phyloP scores from a whole-genome alignment of 495 filamentous ascomycete species.

The Daldinia vernicosa region DNA sequence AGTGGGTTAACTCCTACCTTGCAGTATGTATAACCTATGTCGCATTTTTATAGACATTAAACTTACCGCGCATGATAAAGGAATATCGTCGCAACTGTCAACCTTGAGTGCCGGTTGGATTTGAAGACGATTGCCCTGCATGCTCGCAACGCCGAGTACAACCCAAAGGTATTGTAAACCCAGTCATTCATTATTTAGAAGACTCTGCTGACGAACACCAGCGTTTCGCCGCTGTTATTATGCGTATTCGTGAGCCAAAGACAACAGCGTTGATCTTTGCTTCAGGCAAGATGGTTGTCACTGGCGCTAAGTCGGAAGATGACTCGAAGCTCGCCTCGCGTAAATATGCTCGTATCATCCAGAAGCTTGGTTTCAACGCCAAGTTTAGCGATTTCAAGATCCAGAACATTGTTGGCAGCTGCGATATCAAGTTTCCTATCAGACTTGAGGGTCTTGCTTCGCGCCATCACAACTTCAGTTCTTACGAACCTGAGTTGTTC shows the following conservation, averaged over 20 bases:
- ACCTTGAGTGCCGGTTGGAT: conserved; percentile 96
- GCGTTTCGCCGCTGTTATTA: conserved; percentile 99
- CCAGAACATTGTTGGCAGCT: conserved; percentile 98
- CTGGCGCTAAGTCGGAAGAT: conserved; percentile 97
- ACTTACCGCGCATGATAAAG: conserved; percentile 76
- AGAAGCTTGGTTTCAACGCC: conserved; percentile 99
- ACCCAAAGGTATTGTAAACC: conserved; percentile 78
- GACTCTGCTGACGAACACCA: conserved; percentile 61
- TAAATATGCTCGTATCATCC: conserved; percentile 99
- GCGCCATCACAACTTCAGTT: conserved; percentile 99
- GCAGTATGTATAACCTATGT: conserved; percentile 82
- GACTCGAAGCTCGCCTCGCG: conserved; percentile 95
- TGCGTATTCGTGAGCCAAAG: conserved; percentile 99
- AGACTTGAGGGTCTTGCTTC: conserved; percentile 93
- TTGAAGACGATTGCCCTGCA: conserved; percentile 99
- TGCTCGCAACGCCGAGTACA: conserved; percentile 98
- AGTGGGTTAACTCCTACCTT: conserved; percentile 96
- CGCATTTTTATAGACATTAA: conserved; percentile 47
- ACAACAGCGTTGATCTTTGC: conserved; percentile 98
- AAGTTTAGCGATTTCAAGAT: conserved; percentile 99
- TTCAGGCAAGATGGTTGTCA: conserved; percentile 99
- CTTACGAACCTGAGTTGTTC: conserved; percentile 98
- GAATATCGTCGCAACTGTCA: conserved; percentile 99
- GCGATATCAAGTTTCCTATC: conserved; percentile 99
- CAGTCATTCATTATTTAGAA: conserved; percentile 45